Evolutionary conservation across 768 basidiomycete genomes (phyloP).

Genomic region (Amanita exitialis): DNA sequence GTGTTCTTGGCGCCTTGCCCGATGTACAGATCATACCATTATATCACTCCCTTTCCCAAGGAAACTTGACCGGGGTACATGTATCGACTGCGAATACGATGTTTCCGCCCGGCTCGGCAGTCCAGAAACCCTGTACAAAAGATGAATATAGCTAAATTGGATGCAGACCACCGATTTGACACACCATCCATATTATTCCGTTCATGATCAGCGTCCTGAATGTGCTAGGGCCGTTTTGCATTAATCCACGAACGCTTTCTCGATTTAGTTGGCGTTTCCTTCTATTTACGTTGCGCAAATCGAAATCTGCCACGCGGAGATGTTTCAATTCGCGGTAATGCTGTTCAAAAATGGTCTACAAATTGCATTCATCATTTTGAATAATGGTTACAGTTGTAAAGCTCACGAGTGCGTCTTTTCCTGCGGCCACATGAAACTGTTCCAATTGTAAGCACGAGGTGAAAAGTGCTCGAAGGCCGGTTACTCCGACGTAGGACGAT

Average conservation of each 20-base stretch:
- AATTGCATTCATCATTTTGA: not conserved
- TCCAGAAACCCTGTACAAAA: constrained; percentile 1
- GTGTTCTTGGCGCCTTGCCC: not conserved
- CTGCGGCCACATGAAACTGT: constrained; percentile 21
- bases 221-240: constrained; percentile 15
- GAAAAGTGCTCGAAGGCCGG: constrained; percentile 19
- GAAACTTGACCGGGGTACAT: not conserved
- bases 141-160: not conserved
- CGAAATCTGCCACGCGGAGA: constrained; percentile 24
- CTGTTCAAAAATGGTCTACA: constrained; percentile 18
- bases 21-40: not conserved
- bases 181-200: constrained; percentile 23
- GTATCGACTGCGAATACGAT: not conserved
- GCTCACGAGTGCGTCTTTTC: constrained; percentile 23
- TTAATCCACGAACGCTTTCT: constrained; percentile 14
- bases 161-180: not conserved
- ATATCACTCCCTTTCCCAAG: constrained; percentile 5
- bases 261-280: constrained; percentile 12
- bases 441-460: constrained; percentile 23
- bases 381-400: not conserved
- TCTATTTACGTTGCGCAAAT: constrained; percentile 21
- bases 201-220: constrained; percentile 24
- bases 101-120: not conserved
- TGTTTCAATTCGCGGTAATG: constrained; percentile 9
- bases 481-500: constrained; percentile 20